A percentile compares a stretch with the other conserved stretches of the same genome.
phyloP scores from a whole-genome alignment of 495 filamentous ascomycete species.

The Lepraria neglecta region DNA sequence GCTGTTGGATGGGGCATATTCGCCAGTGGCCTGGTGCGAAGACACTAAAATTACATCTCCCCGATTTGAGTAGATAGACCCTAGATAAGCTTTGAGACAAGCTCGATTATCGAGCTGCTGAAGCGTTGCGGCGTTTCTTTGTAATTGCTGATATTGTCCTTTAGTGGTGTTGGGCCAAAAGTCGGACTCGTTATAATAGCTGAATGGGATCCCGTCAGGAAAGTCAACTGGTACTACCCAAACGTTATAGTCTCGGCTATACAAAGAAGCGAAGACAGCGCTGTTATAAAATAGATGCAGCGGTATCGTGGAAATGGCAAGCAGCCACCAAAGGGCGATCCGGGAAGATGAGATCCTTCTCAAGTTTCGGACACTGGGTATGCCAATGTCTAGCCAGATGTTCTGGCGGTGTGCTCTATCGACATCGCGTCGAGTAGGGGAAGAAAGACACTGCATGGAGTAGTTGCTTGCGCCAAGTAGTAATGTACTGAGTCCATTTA shows the following conservation, averaged over 20 bases:
- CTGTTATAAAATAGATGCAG: constrained; percentile 26
- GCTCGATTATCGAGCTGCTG: not conserved
- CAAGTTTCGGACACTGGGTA: constrained; percentile 20
- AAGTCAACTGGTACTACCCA: constrained; percentile 35
- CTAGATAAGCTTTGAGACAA: not conserved
- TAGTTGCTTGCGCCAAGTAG: constrained; percentile 42
- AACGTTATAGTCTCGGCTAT: constrained; percentile 29
- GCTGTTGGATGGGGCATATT: not conserved
- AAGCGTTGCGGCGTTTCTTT: not conserved
- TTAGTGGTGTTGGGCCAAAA: not conserved
- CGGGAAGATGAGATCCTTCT: constrained; percentile 1
- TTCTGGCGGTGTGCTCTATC: constrained; percentile 34
- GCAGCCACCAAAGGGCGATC: constrained; percentile 13
- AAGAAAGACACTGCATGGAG: constrained; percentile 23
- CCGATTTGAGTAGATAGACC: not conserved
- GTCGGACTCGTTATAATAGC: not conserved
- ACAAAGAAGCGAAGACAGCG: constrained; percentile 1
- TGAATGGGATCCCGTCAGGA: constrained; percentile 25
- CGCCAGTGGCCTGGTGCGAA: not conserved
- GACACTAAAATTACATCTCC: not conserved
- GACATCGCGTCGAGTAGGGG: constrained; percentile 35
- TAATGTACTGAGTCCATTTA: constrained; percentile 36
- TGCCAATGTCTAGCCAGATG: constrained; percentile 30
- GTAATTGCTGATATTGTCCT: constrained; percentile 10
- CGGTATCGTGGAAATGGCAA: constrained; percentile 15